Evolutionary conservation across 148 eudicot species (phyloP).

Genomic region (Camellia japonica): DNA sequence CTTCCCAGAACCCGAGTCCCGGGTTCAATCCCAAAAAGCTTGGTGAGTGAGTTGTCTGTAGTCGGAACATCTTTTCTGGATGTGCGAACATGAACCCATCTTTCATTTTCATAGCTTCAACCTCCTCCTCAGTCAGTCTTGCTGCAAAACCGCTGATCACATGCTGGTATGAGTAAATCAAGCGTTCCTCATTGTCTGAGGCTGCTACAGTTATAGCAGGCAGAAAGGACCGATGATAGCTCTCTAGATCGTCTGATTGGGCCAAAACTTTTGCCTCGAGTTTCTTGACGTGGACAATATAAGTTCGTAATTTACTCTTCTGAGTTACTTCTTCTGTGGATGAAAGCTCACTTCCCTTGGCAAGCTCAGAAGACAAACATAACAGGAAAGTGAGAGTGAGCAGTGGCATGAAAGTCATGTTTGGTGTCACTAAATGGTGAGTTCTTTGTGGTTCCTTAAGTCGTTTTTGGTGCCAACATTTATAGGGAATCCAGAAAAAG

Average conservation of each 20-base stretch:
- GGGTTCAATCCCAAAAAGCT: background rate
- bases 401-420: background rate
- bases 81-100: background rate
- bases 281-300: slow-evolving; percentile 5
- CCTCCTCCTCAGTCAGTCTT: background rate
- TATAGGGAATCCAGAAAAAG: background rate
- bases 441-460: background rate
- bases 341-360: background rate
- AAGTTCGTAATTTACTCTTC: background rate
- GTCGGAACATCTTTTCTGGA: background rate
- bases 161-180: slow-evolving; percentile 5
- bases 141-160: slow-evolving; percentile 10
- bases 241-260: background rate
- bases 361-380: background rate
- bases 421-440: background rate
- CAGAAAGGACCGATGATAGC: background rate
- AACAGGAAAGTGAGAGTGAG: slow-evolving; percentile 1
- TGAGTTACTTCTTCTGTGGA: background rate
- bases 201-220: background rate
- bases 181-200: background rate
- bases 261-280: background rate
- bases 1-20: slow-evolving; percentile 4
- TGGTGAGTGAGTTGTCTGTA: background rate
- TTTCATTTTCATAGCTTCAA: background rate
- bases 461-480: background rate